Percentiles rank a stretch among this genome's conserved stretches.
These are phyloP conservation scores for Vinca minor DNA, from an alignment of 257 asterid genomes.

Conservation along the genomic window DNA sequence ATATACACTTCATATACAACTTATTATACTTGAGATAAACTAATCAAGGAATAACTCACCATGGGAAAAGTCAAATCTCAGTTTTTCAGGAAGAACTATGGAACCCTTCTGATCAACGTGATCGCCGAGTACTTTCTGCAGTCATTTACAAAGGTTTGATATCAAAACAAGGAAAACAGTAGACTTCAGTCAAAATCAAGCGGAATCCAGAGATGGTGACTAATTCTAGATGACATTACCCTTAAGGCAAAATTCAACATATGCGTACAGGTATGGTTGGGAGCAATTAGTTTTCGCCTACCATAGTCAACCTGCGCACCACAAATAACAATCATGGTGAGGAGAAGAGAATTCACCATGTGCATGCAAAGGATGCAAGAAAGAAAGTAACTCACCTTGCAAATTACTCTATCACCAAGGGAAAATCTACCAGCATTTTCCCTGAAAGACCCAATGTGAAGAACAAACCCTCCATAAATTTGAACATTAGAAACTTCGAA, in stretches of 20 bases:
- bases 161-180: not conserved
- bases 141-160: constrained; percentile 4
- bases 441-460: constrained; percentile 76
- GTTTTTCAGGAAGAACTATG: constrained; percentile 93
- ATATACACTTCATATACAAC: constrained; percentile 3
- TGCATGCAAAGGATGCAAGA: constrained; percentile 13
- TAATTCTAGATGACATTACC: constrained; percentile 32
- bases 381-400: constrained; percentile 53
- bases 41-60: constrained; percentile 40
- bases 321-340: constrained; percentile 6
- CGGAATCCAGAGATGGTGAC: not conserved
- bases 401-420: constrained; percentile 60
- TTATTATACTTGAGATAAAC: not conserved
- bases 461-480: constrained; percentile 73
- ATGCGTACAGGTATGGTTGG: constrained; percentile 99
- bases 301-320: constrained; percentile 79
- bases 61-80: constrained; percentile 96
- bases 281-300: constrained; percentile 74
- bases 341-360: not conserved
- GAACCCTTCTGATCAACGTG: constrained; percentile 99
- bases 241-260: constrained; percentile 87
- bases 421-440: constrained; percentile 50
- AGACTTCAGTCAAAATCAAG: not conserved
- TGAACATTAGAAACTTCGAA: constrained; percentile 85
- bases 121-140: constrained; percentile 91